phyloP scores from a whole-genome alignment of 495 filamentous ascomycete genomes.

The Letharia lupina region DNA sequence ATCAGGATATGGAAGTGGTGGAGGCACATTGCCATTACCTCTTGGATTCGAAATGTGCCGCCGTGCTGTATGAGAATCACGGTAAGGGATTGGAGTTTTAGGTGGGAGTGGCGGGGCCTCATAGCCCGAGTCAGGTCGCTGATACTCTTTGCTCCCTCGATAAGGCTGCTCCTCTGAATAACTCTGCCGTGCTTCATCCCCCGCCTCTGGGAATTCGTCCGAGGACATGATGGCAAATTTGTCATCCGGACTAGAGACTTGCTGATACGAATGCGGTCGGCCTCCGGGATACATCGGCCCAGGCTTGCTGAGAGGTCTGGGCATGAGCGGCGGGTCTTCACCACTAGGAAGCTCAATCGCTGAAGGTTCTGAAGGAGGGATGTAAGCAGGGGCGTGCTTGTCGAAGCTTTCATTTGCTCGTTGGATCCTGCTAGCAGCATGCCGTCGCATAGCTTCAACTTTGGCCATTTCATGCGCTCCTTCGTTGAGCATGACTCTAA shows the following conservation, averaged over 20 bases:
- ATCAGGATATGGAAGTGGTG: constrained; percentile 64
- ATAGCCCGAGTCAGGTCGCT: constrained; percentile 34
- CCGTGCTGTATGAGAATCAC: constrained; percentile 29
- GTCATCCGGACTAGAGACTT: constrained; percentile 37
- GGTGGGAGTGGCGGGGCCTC: constrained; percentile 68
- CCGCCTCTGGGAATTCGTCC: constrained; percentile 48
- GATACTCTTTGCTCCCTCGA: constrained; percentile 33
- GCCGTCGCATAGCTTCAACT: constrained; percentile 59
- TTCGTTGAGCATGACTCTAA: constrained; percentile 64
- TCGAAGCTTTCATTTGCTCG: constrained; percentile 21
- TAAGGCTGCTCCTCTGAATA: constrained; percentile 37
- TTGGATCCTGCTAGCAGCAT: constrained; percentile 17
- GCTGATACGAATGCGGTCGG: constrained; percentile 26
- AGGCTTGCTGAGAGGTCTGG: constrained; percentile 27
- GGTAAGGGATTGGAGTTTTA: constrained; percentile 68
- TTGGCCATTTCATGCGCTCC: constrained; percentile 77
- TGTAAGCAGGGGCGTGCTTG: constrained; percentile 24
- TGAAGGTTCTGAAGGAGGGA: constrained; percentile 37
- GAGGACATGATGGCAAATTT: constrained; percentile 52
- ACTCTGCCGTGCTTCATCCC: constrained; percentile 24
- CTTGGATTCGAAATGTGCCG: constrained; percentile 33
- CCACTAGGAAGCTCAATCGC: constrained; percentile 62
- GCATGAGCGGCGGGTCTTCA: constrained; percentile 35
- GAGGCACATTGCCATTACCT: constrained; percentile 25
- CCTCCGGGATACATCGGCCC: constrained; percentile 24